These are phyloP conservation scores for Sugiyamaella floridensis DNA, from an alignment of 805 yeast genomes.

Conservation along the genomic window DNA sequence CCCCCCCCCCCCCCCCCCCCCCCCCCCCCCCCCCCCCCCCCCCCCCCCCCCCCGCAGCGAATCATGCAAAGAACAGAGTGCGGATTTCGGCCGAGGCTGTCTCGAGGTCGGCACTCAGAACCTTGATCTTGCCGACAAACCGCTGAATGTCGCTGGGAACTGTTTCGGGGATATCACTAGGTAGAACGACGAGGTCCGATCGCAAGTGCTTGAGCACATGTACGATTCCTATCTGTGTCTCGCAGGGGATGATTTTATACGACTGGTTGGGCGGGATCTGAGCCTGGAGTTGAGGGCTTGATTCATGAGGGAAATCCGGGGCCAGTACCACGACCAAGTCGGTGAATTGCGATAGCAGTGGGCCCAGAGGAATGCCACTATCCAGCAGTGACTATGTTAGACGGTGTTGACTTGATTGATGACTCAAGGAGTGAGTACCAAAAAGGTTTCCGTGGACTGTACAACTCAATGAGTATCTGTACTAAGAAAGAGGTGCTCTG, in stretches of 20 bases:
- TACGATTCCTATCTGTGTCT: conserved; percentile 44
- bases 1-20: too few species aligned
- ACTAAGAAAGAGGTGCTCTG: too few species aligned
- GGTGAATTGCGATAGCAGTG: conserved; percentile 16
- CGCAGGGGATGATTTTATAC: conserved; percentile 39
- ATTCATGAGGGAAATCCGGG: conserved; percentile 23
- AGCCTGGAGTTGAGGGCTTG: conserved; percentile 13
- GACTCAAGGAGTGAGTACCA: background rate
- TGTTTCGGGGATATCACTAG: conserved; percentile 14
- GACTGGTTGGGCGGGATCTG: conserved; percentile 21
- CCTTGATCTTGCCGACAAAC: conserved; percentile 14
- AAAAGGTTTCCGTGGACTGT: too few species aligned
- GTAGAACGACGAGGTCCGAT: conserved; percentile 28
- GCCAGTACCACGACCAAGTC: conserved; percentile 32
- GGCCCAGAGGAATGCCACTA: conserved; percentile 15
- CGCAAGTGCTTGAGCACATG: conserved; percentile 49
- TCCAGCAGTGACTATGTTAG: conserved; percentile 12
- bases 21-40: too few species aligned
- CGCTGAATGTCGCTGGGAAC: conserved; percentile 12
- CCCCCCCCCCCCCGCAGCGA: too few species aligned
- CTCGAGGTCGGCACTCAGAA: conserved; percentile 13
- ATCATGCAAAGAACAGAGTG: conserved; percentile 13
- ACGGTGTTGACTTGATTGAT: background rate
- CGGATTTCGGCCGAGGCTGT: conserved; percentile 12
- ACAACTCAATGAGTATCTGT: too few species aligned